These are phyloP conservation scores for Discostella stelligeroides DNA, from an alignment of 108 stramenopile genomes.

Conservation along the genomic window DNA sequence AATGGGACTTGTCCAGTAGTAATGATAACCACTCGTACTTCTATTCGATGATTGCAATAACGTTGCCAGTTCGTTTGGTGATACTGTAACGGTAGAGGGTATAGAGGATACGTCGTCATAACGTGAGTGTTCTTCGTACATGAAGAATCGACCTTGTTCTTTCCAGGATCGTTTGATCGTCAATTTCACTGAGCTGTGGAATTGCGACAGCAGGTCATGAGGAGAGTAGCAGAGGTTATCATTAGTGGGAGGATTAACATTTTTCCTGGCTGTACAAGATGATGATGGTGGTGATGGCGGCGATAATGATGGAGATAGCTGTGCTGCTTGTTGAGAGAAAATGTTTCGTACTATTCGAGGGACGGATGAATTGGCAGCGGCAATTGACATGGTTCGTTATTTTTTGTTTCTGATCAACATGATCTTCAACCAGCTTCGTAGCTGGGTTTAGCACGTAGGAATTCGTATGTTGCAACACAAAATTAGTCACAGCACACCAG, in stretches of 20 bases:
- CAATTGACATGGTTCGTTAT: not conserved
- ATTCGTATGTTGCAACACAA: too few relatives aligned
- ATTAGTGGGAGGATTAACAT: not conserved
- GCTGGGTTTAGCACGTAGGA: too few relatives aligned
- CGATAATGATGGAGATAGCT: too few relatives aligned
- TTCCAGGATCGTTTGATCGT: conserved; percentile 7
- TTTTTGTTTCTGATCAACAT: too few relatives aligned
- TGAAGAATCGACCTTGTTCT: not conserved
- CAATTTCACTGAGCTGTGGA: not conserved
- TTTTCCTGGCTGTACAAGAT: not conserved
- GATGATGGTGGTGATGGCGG: not conserved
- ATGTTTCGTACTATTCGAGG: conserved; percentile 3
- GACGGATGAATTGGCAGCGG: conserved; percentile 5
- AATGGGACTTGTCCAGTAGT: conserved; percentile 9
- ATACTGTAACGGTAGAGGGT: not conserved
- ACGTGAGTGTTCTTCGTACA: conserved; percentile 5
- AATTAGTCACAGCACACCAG: too few relatives aligned
- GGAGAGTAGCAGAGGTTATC: not conserved
- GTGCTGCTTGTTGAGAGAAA: not conserved
- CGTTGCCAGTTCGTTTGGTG: conserved; percentile 6
- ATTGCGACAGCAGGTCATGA: conserved; percentile 9
- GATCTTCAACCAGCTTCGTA: too few relatives aligned
- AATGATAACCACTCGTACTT: not conserved
- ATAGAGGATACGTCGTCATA: not conserved
- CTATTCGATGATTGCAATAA: not conserved